These are phyloP conservation scores for Conticribra weissflogii DNA, from an alignment of 108 stramenopile species.

Conservation along the genomic window DNA sequence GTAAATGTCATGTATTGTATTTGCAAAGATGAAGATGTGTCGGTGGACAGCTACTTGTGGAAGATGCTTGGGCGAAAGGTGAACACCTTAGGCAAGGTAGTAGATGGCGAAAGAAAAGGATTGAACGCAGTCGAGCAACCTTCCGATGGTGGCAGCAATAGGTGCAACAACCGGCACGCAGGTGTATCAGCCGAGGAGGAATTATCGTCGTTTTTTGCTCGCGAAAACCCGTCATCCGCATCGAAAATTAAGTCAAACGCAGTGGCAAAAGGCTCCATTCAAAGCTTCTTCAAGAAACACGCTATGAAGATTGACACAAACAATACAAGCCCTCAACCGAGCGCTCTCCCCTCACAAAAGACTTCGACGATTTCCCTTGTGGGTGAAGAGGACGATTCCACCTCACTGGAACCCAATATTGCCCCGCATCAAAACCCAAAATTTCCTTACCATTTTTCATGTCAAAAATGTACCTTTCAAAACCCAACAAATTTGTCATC, in stretches of 20 bases:
- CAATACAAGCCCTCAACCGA: background rate
- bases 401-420: too few relatives aligned
- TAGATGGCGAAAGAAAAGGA: slow-evolving; percentile 64
- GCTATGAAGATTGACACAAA: slow-evolving; percentile 3
- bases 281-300: slow-evolving; percentile 50
- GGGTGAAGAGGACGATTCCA: too few relatives aligned
- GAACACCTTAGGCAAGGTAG: slow-evolving; percentile 61
- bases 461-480: slow-evolving; percentile 23
- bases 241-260: slow-evolving; percentile 5
- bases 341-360: slow-evolving; percentile 2
- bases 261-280: slow-evolving; percentile 45
- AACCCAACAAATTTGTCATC: background rate
- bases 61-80: slow-evolving; percentile 76
- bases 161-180: background rate
- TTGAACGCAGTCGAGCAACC: slow-evolving; percentile 40
- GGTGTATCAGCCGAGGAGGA: slow-evolving; percentile 48
- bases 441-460: slow-evolving; percentile 1
- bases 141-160: slow-evolving; percentile 3
- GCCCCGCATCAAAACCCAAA: too few relatives aligned
- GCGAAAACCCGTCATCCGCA: background rate
- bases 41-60: slow-evolving; percentile 81
- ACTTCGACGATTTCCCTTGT: slow-evolving; percentile 31
- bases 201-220: slow-evolving; percentile 45
- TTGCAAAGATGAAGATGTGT: slow-evolving; percentile 58
- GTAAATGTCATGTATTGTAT: slow-evolving; percentile 90